A percentile compares a stretch with the other conserved stretches of the same genome.
These are phyloP conservation scores for Pythium oligandrum DNA, from an alignment of 352 stramenopile species.

Conservation along the genomic window DNA sequence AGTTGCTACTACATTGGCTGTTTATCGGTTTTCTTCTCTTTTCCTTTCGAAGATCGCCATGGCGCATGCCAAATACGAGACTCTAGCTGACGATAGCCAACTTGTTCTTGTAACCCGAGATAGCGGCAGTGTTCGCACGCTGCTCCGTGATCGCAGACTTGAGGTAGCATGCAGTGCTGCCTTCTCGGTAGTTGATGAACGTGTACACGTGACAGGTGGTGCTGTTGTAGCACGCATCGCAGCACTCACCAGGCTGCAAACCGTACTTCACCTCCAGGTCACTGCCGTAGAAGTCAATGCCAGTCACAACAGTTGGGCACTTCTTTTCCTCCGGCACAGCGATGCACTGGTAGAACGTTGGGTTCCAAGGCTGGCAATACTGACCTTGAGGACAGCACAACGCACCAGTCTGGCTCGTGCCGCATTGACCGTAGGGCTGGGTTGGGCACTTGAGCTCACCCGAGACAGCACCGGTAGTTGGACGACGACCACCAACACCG, in stretches of 20 bases:
- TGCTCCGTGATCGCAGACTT: constrained; percentile 30
- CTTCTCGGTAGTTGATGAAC: constrained; percentile 52
- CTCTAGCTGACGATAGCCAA: no score
- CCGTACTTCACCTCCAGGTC: constrained; percentile 39
- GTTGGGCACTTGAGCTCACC: constrained; percentile 21
- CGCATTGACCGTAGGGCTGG: constrained; percentile 27
- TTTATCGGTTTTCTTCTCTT: no score
- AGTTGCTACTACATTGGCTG: no score
- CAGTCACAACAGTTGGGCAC: constrained; percentile 30
- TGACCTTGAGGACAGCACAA: constrained; percentile 34
- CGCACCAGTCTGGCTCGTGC: constrained; percentile 24
- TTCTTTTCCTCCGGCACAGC: constrained; percentile 20
- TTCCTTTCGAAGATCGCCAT: no score
- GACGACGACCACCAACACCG: constrained; percentile 15
- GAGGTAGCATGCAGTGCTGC: constrained; percentile 50
- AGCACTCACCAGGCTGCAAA: constrained; percentile 41
- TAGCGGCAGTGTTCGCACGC: constrained; percentile 20
- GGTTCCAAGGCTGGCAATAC: constrained; percentile 62
- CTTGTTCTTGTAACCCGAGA: constrained; percentile 42
- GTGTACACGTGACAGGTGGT: constrained; percentile 38
- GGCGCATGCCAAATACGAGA: no score
- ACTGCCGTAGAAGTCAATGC: constrained; percentile 43
- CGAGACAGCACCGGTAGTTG: constrained; percentile 24
- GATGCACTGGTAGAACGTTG: constrained; percentile 53
- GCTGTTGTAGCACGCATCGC: constrained; percentile 34